These are phyloP conservation scores for Candida broadrunensis DNA, from an alignment of 805 yeast genomes.

Conservation along the genomic window DNA sequence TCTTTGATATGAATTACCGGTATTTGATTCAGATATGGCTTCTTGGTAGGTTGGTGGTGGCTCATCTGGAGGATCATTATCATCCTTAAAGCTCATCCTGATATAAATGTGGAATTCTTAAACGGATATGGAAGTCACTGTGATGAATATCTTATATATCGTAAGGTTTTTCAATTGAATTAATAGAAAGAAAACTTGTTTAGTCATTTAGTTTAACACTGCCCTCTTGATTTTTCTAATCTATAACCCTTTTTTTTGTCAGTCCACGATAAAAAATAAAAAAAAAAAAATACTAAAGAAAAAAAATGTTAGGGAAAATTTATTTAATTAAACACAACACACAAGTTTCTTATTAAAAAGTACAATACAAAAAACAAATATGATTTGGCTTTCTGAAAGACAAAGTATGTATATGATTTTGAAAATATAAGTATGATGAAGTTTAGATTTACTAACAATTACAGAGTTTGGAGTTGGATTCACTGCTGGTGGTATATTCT, in stretches of 20 bases:
- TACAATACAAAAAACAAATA: conserved; percentile 14
- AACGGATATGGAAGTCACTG: too few species aligned
- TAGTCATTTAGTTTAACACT: too few species aligned
- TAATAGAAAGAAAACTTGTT: too few species aligned
- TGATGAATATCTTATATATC: too few species aligned
- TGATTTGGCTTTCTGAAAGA: conserved; percentile 74
- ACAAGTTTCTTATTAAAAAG: too few species aligned
- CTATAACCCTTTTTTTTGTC: too few species aligned
- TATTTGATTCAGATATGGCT: conserved; percentile 21
- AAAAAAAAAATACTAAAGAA: too few species aligned
- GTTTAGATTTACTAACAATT: neutral
- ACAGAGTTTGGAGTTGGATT: conserved; percentile 88
- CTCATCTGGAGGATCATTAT: conserved; percentile 10
- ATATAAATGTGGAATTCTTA: too few species aligned
- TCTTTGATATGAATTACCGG: neutral
- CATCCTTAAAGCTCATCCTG: conserved; percentile 4
- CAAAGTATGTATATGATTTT: conserved; percentile 55
- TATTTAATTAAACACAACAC: too few species aligned
- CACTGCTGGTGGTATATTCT: conserved; percentile 79
- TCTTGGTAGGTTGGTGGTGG: conserved; percentile 51
- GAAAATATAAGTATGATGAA: neutral
- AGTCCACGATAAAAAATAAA: neutral
- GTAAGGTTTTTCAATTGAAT: too few species aligned
- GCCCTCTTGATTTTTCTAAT: too few species aligned
- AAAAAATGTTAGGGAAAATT: too few species aligned